Evolutionary conservation across 208 protist genomes (phyloP).

Genomic region (Trypanosoma grayi): DNA sequence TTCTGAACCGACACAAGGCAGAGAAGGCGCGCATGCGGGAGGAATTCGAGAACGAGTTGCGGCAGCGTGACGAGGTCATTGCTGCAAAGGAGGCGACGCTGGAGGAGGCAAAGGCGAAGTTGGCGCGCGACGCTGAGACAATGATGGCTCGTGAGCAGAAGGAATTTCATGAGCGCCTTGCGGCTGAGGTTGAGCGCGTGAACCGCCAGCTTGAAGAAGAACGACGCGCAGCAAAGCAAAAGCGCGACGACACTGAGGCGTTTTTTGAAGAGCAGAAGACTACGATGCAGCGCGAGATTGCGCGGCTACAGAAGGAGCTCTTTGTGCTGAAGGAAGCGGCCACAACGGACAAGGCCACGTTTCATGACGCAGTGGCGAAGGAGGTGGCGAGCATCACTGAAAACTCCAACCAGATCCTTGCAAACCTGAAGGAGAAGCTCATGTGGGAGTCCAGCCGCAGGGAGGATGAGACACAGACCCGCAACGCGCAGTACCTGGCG

Average conservation of each 20-base stretch:
- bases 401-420: conserved; percentile 56
- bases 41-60: conserved; percentile 85
- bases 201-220: conserved; percentile 69
- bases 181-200: conserved; percentile 54
- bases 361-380: conserved; percentile 64
- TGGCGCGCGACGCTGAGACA: conserved; percentile 63
- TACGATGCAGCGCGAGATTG: conserved; percentile 65
- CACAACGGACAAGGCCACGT: conserved; percentile 57
- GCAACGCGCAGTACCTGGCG: conserved; percentile 49
- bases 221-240: conserved; percentile 37
- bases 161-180: conserved; percentile 42
- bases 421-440: conserved; percentile 62
- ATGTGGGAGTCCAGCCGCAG: conserved; percentile 54
- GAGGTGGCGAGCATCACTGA: conserved; percentile 68
- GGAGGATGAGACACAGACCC: conserved; percentile 47
- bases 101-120: conserved; percentile 56
- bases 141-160: conserved; percentile 59
- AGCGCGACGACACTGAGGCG: conserved; percentile 59
- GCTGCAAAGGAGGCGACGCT: conserved; percentile 72
- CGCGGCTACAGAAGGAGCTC: conserved; percentile 57
- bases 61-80: conserved; percentile 75
- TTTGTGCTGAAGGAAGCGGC: conserved; percentile 46
- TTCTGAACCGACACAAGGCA: conserved; percentile 90
- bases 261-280: conserved; percentile 65
- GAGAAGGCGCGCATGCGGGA: conserved; percentile 88